phyloP scores from a whole-genome alignment of 192 early-diverging fungal genomes.

The Backusella circina region DNA sequence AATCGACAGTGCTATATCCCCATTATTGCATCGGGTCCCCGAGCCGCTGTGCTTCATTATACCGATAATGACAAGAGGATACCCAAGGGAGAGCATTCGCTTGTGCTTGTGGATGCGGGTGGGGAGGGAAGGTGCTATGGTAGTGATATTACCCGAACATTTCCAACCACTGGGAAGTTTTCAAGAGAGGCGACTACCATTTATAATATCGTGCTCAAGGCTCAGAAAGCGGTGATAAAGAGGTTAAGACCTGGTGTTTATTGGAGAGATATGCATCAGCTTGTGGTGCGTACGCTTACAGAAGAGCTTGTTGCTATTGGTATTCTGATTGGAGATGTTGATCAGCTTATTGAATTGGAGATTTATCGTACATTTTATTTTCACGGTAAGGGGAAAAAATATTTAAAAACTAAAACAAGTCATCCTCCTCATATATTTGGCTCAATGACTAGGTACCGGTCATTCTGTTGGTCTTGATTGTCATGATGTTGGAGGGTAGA shows the following conservation, averaged over 20 bases:
- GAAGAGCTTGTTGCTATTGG: conserved; percentile 70
- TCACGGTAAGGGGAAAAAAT: conserved; percentile 48
- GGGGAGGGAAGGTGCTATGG: conserved; percentile 78
- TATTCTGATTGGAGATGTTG: conserved; percentile 64
- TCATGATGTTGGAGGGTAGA: conserved; percentile 65
- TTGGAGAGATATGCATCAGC: conserved; percentile 89
- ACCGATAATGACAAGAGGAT: conserved; percentile 66
- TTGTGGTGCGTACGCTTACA: conserved; percentile 58
- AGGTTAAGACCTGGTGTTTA: conserved; percentile 71
- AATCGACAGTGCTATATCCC: conserved; percentile 77
- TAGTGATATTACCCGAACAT: conserved; percentile 87
- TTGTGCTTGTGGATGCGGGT: conserved; percentile 87
- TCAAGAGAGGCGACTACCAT: conserved; percentile 66
- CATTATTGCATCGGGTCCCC: conserved; percentile 77
- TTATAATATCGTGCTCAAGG: conserved; percentile 81
- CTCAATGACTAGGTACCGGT: conserved; percentile 56
- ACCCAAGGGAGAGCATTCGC: conserved; percentile 32
- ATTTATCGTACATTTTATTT: conserved; percentile 83
- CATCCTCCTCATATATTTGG: too few species aligned
- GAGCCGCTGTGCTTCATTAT: conserved; percentile 83
- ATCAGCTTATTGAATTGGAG: conserved; percentile 56
- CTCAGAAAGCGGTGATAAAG: conserved; percentile 71
- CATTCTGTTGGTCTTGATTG: conserved; percentile 90
- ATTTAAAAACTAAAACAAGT: neutral
- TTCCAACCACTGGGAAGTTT: conserved; percentile 77